These are phyloP conservation scores for Leptographium lundbergii DNA, from an alignment of 2,329 filamentous ascomycete species.

Conservation along the genomic window DNA sequence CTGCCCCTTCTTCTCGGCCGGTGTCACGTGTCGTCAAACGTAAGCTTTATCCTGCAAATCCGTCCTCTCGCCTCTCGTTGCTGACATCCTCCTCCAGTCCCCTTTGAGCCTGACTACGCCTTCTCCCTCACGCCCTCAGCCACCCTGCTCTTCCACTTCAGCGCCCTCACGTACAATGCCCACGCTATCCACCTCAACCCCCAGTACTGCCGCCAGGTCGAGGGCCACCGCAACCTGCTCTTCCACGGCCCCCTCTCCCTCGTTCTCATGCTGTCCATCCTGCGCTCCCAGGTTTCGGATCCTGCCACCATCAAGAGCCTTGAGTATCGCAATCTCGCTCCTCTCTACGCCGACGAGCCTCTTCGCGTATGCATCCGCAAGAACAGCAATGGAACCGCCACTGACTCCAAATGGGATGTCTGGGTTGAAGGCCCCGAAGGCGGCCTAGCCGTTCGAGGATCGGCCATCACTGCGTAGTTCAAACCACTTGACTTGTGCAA, in stretches of 20 bases:
- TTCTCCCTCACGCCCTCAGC: conserved; percentile 52
- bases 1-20: background rate
- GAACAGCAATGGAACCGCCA: conserved; percentile 23
- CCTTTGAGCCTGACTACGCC: conserved; percentile 22
- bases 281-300: conserved; percentile 27
- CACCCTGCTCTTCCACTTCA: conserved; percentile 76
- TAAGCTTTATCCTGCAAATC: conserved; percentile 8
- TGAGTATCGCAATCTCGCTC: conserved; percentile 70
- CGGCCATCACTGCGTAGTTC: conserved; percentile 5
- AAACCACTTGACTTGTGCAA: no score
- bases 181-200: conserved; percentile 82
- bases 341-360: conserved; percentile 62
- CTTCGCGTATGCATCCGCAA: conserved; percentile 56
- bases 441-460: conserved; percentile 50
- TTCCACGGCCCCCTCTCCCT: conserved; percentile 81
- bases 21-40: conserved; percentile 13
- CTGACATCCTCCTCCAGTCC: conserved; percentile 15
- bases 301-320: conserved; percentile 37
- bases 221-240: conserved; percentile 63
- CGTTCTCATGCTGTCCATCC: conserved; percentile 59
- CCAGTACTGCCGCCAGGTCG: conserved; percentile 53
- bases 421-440: conserved; percentile 53
- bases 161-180: conserved; percentile 81
- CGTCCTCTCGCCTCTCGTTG: background rate
- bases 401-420: conserved; percentile 39